A percentile compares a stretch with the other conserved stretches of the same genome.
Evolutionary conservation across 208 protist genomes (phyloP).

Genomic region (Novymonas esmeraldas): DNA sequence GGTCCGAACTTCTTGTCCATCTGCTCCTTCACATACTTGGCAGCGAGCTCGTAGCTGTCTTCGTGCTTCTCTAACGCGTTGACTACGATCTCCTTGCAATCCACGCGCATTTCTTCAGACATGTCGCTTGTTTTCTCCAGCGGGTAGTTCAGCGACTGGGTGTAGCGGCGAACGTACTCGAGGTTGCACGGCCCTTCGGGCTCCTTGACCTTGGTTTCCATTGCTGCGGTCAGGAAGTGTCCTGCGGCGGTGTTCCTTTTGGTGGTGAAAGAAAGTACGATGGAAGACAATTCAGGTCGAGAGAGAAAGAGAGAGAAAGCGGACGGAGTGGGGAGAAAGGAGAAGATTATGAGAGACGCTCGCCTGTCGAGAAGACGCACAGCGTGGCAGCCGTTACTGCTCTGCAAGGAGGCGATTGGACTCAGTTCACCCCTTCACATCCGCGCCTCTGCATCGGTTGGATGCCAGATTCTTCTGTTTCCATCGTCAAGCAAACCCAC

Average conservation of each 20-base stretch:
- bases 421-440: no score
- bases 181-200: constrained; percentile 78
- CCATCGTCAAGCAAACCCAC: background rate
- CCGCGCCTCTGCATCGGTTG: no score
- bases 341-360: background rate
- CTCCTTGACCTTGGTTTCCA: constrained; percentile 78
- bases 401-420: no score
- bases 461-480: background rate
- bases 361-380: background rate
- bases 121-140: constrained; percentile 95
- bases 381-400: no score
- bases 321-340: no score
- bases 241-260: background rate
- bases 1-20: constrained; percentile 97
- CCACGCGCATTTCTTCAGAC: constrained; percentile 94
- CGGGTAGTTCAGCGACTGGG: constrained; percentile 75
- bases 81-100: constrained; percentile 94
- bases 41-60: constrained; percentile 93
- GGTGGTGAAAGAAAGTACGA: background rate
- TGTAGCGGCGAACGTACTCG: constrained; percentile 82
- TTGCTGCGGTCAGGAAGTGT: constrained; percentile 5
- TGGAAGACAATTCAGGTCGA: no score
- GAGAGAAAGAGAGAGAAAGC: no score
- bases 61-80: constrained; percentile 94
- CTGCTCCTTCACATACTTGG: constrained; percentile 93